Percentiles rank a stretch among this genome's conserved stretches.
phyloP scores from a whole-genome alignment of 2,329 filamentous ascomycete species.

The Claviceps cyperi region DNA sequence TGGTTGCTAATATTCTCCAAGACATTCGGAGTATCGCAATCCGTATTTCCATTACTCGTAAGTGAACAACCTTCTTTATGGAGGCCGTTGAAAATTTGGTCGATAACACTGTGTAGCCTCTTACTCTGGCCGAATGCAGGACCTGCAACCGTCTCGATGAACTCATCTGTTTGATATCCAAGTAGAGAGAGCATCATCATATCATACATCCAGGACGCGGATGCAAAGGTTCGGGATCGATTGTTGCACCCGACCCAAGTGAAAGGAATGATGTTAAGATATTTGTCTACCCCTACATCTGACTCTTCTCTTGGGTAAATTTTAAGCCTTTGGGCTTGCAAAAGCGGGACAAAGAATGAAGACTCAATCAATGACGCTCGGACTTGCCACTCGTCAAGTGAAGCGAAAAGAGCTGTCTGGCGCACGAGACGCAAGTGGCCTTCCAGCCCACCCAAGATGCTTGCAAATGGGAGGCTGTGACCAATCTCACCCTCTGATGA shows the following conservation, averaged over 20 bases:
- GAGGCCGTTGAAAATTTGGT: not conserved
- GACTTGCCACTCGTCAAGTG: conserved; percentile 1
- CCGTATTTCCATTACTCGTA: not conserved
- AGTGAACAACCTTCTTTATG: not conserved
- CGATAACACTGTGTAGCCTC: not conserved
- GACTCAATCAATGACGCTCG: conserved; percentile 2
- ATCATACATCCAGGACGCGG: conserved; percentile 1
- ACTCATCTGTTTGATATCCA: conserved; percentile 6
- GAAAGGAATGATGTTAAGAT: conserved; percentile 6
- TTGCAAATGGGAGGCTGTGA: not conserved
- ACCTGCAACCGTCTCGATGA: conserved; percentile 6
- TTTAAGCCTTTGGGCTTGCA: not conserved
- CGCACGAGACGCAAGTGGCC: not conserved
- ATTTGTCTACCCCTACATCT: not conserved
- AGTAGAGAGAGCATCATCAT: conserved; percentile 7
- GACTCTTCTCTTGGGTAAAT: not conserved
- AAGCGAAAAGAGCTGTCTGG: conserved; percentile 1
- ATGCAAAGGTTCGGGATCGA: not conserved
- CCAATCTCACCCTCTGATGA: not conserved
- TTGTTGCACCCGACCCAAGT: conserved; percentile 5
- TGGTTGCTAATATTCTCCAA: not conserved
- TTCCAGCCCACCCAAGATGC: not conserved
- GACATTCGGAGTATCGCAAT: not conserved
- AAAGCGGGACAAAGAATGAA: not conserved
- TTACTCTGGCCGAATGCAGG: not conserved